phyloP scores from a whole-genome alignment of 1,139 yeast species.

The Hansenula lynferdii region DNA sequence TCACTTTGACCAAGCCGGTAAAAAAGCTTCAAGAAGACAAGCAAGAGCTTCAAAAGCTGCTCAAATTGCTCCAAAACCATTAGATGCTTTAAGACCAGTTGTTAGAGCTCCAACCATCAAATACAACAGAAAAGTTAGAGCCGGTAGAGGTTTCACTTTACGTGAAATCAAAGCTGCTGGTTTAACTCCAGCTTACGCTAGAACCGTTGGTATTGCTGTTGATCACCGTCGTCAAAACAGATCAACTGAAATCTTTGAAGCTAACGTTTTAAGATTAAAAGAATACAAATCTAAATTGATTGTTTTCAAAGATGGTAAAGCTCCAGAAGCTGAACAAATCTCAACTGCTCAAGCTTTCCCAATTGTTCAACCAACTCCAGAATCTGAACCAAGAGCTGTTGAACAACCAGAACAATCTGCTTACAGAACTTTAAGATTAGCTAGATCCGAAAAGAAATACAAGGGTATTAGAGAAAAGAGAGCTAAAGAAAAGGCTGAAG shows the following conservation, averaged over 20 bases:
- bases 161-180: slow-evolving; percentile 98
- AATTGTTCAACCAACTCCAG: slow-evolving; percentile 68
- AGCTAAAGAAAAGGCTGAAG: slow-evolving; percentile 84
- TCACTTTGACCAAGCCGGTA: slow-evolving; percentile 98
- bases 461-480: slow-evolving; percentile 97
- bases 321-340: slow-evolving; percentile 71
- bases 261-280: slow-evolving; percentile 90
- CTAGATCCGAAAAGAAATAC: slow-evolving; percentile 91
- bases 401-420: slow-evolving; percentile 83
- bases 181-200: slow-evolving; percentile 86
- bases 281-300: slow-evolving; percentile 93
- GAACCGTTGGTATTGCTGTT: slow-evolving; percentile 95
- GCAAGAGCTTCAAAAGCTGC: slow-evolving; percentile 93
- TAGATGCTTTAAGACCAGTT: slow-evolving; percentile 90
- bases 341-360: slow-evolving; percentile 83
- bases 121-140: slow-evolving; percentile 98
- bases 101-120: slow-evolving; percentile 96
- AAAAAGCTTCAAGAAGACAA: slow-evolving; percentile 91
- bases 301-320: slow-evolving; percentile 77
- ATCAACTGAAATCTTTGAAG: slow-evolving; percentile 88
- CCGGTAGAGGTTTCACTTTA: slow-evolving; percentile 97
- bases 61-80: slow-evolving; percentile 91
- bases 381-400: slow-evolving; percentile 81
- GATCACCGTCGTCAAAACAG: slow-evolving; percentile 99
- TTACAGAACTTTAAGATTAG: slow-evolving; percentile 91